phyloP scores from a whole-genome alignment of 2,329 filamentous ascomycete genomes.

The Aspergillus chevalieri region DNA sequence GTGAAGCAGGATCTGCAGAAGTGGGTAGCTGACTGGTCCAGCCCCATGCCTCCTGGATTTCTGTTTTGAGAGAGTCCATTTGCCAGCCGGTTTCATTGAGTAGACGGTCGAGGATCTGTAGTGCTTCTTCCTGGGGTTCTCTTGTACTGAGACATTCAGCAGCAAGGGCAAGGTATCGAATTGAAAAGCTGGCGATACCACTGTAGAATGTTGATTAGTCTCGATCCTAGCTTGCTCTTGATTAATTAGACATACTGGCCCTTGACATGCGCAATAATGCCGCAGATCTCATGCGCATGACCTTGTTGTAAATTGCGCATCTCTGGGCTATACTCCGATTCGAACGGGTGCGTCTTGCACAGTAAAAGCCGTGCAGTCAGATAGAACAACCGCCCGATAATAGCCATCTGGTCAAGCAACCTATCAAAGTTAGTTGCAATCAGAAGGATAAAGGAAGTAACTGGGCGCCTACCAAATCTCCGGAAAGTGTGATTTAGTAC shows the following conservation, averaged over 20 bases:
- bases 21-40: slow-evolving; percentile 45
- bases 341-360: slow-evolving; percentile 69
- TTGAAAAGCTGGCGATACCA: slow-evolving; percentile 70
- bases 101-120: slow-evolving; percentile 70
- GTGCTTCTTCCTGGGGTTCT: slow-evolving; percentile 72
- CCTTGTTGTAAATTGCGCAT: slow-evolving; percentile 65
- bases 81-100: slow-evolving; percentile 72
- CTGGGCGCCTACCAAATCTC: slow-evolving; percentile 65
- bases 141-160: slow-evolving; percentile 63
- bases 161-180: slow-evolving; percentile 72
- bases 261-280: slow-evolving; percentile 78
- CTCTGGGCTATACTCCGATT: slow-evolving; percentile 54
- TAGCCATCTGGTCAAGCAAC: slow-evolving; percentile 70
- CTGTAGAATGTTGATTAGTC: slow-evolving; percentile 21
- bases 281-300: slow-evolving; percentile 80
- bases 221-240: too few relatives aligned
- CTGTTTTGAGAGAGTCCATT: slow-evolving; percentile 63
- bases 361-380: slow-evolving; percentile 80
- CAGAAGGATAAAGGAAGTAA: neutral
- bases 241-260: slow-evolving; percentile 49
- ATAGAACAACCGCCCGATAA: slow-evolving; percentile 79
- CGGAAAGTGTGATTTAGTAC: slow-evolving; percentile 69
- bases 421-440: slow-evolving; percentile 34
- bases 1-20: neutral
- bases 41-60: slow-evolving; percentile 71